phyloP scores from a whole-genome alignment of 345 rosid genomes.

The Heritiera fomes region DNA sequence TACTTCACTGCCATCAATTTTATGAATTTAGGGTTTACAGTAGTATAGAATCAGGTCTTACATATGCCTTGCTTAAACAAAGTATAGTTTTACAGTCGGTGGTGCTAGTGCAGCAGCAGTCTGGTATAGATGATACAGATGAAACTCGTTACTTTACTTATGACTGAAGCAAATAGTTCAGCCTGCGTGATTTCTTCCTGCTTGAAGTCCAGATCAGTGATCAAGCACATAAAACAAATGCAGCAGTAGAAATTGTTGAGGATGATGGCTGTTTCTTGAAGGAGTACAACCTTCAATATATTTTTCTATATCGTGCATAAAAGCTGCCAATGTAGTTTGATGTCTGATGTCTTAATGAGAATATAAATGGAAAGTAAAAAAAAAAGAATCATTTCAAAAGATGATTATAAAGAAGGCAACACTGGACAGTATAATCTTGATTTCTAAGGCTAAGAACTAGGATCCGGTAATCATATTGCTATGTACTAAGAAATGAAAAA shows the following conservation, averaged over 20 bases:
- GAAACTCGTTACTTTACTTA: background rate
- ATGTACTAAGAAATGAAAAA: background rate
- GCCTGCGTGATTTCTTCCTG: slow-evolving; percentile 5
- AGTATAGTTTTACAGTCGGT: background rate
- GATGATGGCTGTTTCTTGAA: background rate
- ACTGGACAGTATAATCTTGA: background rate
- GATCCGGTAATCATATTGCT: background rate
- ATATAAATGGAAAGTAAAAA: too few relatives aligned
- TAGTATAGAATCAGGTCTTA: too few relatives aligned
- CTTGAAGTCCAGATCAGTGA: background rate
- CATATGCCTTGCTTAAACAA: background rate
- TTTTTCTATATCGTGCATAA: too few relatives aligned
- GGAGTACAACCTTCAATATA: background rate
- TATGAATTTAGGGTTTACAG: too few relatives aligned
- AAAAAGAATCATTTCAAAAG: background rate
- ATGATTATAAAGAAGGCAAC: background rate
- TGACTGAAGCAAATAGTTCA: background rate
- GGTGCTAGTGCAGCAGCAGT: background rate
- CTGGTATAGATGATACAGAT: background rate
- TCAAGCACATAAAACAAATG: background rate
- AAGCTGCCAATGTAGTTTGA: too few relatives aligned
- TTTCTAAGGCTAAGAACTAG: background rate
- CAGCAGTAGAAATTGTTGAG: background rate
- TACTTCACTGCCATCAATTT: too few relatives aligned
- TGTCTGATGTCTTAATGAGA: too few relatives aligned